Percentiles rank a stretch among this genome's conserved stretches.
Evolutionary conservation across 768 basidiomycete species (phyloP).

Genomic region (Suillus americanus): DNA sequence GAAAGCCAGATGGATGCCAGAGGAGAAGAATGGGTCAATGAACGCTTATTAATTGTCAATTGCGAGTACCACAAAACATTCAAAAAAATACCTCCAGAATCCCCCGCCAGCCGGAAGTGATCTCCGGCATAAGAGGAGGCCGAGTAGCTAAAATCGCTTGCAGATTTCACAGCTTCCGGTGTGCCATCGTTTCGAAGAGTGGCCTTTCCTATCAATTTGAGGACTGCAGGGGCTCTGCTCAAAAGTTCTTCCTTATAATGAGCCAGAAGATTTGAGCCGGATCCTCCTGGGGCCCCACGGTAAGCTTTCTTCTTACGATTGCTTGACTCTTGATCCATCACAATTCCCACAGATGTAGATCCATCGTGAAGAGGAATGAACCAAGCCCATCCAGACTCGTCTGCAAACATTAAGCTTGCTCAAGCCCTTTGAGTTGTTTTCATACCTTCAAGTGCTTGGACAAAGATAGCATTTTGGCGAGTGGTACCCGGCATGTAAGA

Average conservation of each 20-base stretch:
- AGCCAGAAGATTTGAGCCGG: slow-evolving; percentile 2
- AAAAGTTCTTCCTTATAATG: slow-evolving; percentile 9
- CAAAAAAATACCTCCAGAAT: slow-evolving; percentile 47
- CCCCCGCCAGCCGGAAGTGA: slow-evolving; percentile 56
- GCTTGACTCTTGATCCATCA: slow-evolving; percentile 41
- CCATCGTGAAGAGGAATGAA: slow-evolving; percentile 53
- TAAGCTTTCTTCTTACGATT: slow-evolving; percentile 23
- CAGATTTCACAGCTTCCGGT: slow-evolving; percentile 12
- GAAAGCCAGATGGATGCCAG: slow-evolving; percentile 60
- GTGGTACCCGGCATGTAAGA: slow-evolving; percentile 30
- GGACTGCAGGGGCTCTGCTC: slow-evolving; percentile 2
- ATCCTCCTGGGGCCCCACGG: background rate
- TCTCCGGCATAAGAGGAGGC: slow-evolving; percentile 51
- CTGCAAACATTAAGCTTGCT: slow-evolving; percentile 20
- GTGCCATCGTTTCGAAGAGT: slow-evolving; percentile 12
- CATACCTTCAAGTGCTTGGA: slow-evolving; percentile 35
- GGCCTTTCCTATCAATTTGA: slow-evolving; percentile 5
- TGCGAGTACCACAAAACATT: background rate
- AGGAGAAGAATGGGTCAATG: slow-evolving; percentile 67
- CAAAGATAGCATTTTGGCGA: slow-evolving; percentile 35
- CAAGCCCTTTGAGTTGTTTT: background rate
- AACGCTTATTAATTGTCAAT: slow-evolving; percentile 39
- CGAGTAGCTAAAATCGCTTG: slow-evolving; percentile 57
- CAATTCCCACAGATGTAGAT: slow-evolving; percentile 52
- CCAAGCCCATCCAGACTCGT: slow-evolving; percentile 59